Evolutionary conservation across 768 basidiomycete genomes (phyloP), one percentile per base, ranked within the genome.

Genomic region (Suillus placidus): DNA sequence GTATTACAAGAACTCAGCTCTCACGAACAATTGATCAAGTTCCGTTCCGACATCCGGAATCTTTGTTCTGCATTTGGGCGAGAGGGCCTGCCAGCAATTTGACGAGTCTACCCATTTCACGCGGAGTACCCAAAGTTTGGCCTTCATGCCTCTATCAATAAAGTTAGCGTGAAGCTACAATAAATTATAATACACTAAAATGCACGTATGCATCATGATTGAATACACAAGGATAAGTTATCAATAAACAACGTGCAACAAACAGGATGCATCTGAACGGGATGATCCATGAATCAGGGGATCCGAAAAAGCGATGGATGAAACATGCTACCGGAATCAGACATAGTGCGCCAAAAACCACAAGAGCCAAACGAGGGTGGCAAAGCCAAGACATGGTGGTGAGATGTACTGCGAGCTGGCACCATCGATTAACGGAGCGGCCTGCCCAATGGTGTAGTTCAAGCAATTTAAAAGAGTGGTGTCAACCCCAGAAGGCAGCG

Each of bases 371-470:
- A 66, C 38, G 16, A 74, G 42, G 1, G 61, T 61, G 13, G 74
- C 43, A n/a, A 73, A 52, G 16, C 61, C 47, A 0, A n/a, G 9
- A 3, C 66, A 67, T 26, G 69, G 61, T n/a, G 20, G 43, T 14
- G 49, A 64, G 12, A 67, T 49, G 45, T 49, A 68, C 1, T 18
- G 75, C 42, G 35, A 4, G n/a, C 51, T 45, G 32, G 79, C 80
- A 14, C 74, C 76, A 66, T 78, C 82, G 6, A 89, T 74, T 6
- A 92, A 81, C 2, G 88, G 89, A 2, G 84, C 87, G 2, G 85
- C 81, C 23, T 67, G 72, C 3, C 83, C 88, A 60, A 91, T 88
- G 3, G 90, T 91, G 37, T 75, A 67, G 67, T 92, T 92, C 56
- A 92, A 67, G 66, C 90, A 91, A 35, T 74, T 67, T 45, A 90